These are phyloP conservation scores for Microbotryum silenes-acaulis DNA, from an alignment of 1,284 basidiomycete genomes.

Conservation along the genomic window DNA sequence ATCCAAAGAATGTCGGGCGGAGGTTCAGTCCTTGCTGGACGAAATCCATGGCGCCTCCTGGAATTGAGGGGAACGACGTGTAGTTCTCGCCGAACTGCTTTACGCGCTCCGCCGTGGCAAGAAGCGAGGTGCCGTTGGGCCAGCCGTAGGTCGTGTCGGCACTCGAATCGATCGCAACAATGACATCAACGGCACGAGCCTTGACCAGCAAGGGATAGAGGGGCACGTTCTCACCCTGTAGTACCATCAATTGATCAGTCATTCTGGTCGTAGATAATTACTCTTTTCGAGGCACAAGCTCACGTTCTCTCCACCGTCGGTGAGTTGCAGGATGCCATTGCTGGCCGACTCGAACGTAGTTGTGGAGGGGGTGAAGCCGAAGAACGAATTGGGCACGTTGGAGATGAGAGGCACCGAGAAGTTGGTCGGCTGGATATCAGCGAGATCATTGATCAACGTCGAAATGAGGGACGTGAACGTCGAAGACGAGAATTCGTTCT, in stretches of 20 bases:
- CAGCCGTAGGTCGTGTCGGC: slow-evolving; percentile 50
- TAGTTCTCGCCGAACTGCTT: slow-evolving; percentile 13
- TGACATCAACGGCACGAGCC: slow-evolving; percentile 55
- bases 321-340: slow-evolving; percentile 41
- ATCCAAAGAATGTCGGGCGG: slow-evolving; percentile 69
- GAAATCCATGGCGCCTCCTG: slow-evolving; percentile 51
- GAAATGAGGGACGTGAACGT: slow-evolving; percentile 18
- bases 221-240: slow-evolving; percentile 19
- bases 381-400: slow-evolving; percentile 17
- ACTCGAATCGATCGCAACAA: slow-evolving; percentile 61
- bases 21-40: slow-evolving; percentile 57
- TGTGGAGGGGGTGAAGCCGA: slow-evolving; percentile 27
- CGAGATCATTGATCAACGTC: slow-evolving; percentile 38
- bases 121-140: slow-evolving; percentile 54
- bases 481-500: not conserved
- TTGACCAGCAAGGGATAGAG: slow-evolving; percentile 54
- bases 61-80: slow-evolving; percentile 53
- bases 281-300: slow-evolving; percentile 21
- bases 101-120: slow-evolving; percentile 37
- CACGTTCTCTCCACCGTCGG: slow-evolving; percentile 46
- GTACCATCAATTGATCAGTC: not conserved
- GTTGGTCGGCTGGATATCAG: slow-evolving; percentile 34
- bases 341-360: slow-evolving; percentile 21
- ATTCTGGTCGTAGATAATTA: not conserved
- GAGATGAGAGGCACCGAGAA: slow-evolving; percentile 38